Base-by-base conservation (phyloP, 192 early-diverging fungal genomes). In the Linderina pennispora region DNA sequence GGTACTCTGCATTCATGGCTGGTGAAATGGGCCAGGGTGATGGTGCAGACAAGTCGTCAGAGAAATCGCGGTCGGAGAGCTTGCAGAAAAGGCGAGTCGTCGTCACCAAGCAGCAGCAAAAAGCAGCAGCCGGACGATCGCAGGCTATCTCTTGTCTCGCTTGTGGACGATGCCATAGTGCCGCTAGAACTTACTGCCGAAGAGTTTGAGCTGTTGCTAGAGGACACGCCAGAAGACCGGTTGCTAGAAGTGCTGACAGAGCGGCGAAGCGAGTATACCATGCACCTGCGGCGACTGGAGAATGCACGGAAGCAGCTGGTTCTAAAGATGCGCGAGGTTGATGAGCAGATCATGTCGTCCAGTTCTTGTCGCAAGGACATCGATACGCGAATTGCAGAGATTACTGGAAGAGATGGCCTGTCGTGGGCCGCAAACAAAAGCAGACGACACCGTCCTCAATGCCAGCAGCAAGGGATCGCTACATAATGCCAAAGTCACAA, bases 261-360 rank as follows among this genome's bases (percentile, higher is more conserved):
- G 45, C 53, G 65, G 21, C 41, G 32, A n/a, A 37, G 43, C 3
- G 65, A 69, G 58, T 62, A 62, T 14, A 31, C 42, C 37, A 58
- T 62, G 46, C 40, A 54, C 24, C 19, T 69, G 9, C 13, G 50
- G 21, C 20, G 36, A 22, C 50, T 69, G 4, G 65, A 69, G 45
- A 18, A 17, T 1, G 54, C 19, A 4, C 32, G 65, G 22, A 37
- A 43, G n/a, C 45, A 25, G 10, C 36, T 57, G 23, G 49, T 58
- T 6, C 32, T 17, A 16, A 26, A 22, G 40, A 32, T 69, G 9
- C 36, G 28, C 8, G 50, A 62, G 2, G 33, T 69, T 9, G 58
- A 69, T 19, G 40, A 26, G 19, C 35, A 53, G 17, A 62, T 69
- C 2, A 4, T 50, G 43, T 36, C 23, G 26, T 45, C 58, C 0